Evolutionary conservation across 306 rosid genomes (phyloP).

Genomic region (Bauhinia variegata): DNA sequence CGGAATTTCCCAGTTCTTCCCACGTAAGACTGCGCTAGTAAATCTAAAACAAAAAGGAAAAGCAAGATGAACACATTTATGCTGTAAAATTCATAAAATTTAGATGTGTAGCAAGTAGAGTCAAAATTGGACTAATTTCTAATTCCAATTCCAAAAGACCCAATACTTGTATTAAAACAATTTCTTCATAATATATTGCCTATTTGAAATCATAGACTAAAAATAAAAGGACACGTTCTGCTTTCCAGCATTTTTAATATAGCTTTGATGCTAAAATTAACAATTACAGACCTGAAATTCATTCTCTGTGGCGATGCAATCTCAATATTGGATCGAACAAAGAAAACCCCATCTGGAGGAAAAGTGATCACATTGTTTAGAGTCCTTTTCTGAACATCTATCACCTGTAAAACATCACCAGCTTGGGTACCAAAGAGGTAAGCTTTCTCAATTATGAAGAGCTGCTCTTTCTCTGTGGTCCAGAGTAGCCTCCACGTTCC

Average conservation of each 20-base stretch:
- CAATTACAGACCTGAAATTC: conserved; percentile 65
- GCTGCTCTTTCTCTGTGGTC: conserved; percentile 98
- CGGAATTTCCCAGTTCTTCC: conserved; percentile 87
- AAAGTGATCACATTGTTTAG: conserved; percentile 89
- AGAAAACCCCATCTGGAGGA: conserved; percentile 95
- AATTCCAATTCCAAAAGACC: neutral
- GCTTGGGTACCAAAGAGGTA: conserved; percentile 69
- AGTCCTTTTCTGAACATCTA: conserved; percentile 56
- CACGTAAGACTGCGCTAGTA: conserved; percentile 87
- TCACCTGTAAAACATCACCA: conserved; percentile 91
- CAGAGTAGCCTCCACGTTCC: conserved; percentile 89
- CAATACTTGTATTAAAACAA: neutral
- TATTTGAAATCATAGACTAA: neutral
- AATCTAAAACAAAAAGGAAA: conserved; percentile 50
- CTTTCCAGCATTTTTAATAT: too few species aligned
- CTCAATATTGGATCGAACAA: conserved; percentile 75
- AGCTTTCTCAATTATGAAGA: conserved; percentile 81
- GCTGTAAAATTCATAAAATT: neutral
- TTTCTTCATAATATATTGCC: neutral
- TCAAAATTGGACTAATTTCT: neutral
- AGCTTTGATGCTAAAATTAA: neutral
- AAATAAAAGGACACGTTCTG: neutral
- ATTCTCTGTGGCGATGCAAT: conserved; percentile 77
- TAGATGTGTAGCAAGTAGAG: neutral
- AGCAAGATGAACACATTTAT: too few species aligned